A percentile compares a stretch with the other conserved stretches of the same genome.
These are phyloP conservation scores for Hymenochaete sp. DNA, from an alignment of 1,284 basidiomycete genomes.

Conservation along the genomic window DNA sequence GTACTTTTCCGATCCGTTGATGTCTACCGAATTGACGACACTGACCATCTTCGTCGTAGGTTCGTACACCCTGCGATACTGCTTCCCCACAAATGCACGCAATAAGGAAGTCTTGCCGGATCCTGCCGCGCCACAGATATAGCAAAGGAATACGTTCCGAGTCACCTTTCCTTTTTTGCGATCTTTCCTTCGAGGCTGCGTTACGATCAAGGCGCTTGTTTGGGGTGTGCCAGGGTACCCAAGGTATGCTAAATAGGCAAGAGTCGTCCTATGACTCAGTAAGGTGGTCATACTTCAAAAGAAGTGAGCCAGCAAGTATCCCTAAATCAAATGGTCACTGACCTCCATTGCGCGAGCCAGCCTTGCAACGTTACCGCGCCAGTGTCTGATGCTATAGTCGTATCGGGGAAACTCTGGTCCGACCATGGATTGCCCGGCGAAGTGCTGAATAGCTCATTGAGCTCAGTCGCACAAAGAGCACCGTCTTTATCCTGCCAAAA, in stretches of 20 bases:
- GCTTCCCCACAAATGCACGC: conserved; percentile 79
- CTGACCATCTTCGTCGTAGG: conserved; percentile 85
- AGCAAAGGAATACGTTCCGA: conserved; percentile 86
- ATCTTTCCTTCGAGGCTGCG: conserved; percentile 77
- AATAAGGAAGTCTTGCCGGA: conserved; percentile 90
- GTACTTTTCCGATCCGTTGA: conserved; percentile 92
- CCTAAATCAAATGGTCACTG: conserved; percentile 19
- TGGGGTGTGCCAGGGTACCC: conserved; percentile 73
- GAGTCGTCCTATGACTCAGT: conserved; percentile 83
- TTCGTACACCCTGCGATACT: conserved; percentile 63
- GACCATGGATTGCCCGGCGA: conserved; percentile 94
- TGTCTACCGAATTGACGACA: conserved; percentile 93
- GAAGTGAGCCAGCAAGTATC: not conserved
- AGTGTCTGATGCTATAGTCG: conserved; percentile 82
- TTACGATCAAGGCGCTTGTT: conserved; percentile 74
- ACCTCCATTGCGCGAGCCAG: conserved; percentile 99
- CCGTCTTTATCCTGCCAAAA: conserved; percentile 81
- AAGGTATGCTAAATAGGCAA: conserved; percentile 94
- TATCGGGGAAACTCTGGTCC: conserved; percentile 80
- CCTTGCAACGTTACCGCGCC: conserved; percentile 92
- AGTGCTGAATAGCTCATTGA: conserved; percentile 86
- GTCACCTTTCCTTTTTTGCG: conserved; percentile 81
- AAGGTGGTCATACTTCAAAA: conserved; percentile 85
- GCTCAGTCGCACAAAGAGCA: conserved; percentile 77
- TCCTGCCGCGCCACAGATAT: conserved; percentile 92